These are phyloP conservation scores for Kodamaea sp. DNA, from an alignment of 1,139 yeast species.

Conservation along the genomic window DNA sequence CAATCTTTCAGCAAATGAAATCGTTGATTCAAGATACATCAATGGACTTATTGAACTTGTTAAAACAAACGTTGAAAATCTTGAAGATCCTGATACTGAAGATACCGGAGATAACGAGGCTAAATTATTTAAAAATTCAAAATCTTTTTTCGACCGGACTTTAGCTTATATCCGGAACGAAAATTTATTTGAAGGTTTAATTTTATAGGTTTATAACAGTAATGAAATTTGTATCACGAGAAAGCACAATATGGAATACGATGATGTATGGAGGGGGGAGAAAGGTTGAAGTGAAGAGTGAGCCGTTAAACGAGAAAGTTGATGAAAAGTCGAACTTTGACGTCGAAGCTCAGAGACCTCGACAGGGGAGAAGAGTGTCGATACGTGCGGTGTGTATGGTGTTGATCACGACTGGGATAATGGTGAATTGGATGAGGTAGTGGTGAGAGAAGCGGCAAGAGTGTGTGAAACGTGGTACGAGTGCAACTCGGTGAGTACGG, in stretches of 20 bases:
- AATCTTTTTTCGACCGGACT: slow-evolving; percentile 57
- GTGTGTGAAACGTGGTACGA: too few relatives aligned
- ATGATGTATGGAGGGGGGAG: slow-evolving; percentile 1
- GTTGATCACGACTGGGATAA: too few relatives aligned
- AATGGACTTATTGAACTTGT: slow-evolving; percentile 86
- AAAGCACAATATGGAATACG: slow-evolving; percentile 3
- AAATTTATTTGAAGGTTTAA: slow-evolving; percentile 52
- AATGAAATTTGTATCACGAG: slow-evolving; percentile 2
- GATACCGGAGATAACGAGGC: slow-evolving; percentile 19
- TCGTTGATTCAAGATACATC: slow-evolving; percentile 69
- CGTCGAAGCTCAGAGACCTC: too few relatives aligned
- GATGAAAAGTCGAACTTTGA: too few relatives aligned
- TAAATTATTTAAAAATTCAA: slow-evolving; percentile 29
- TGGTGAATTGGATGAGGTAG: too few relatives aligned
- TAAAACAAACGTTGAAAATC: slow-evolving; percentile 64
- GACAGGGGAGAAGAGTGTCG: too few relatives aligned
- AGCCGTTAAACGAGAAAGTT: neutral
- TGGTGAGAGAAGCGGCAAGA: too few relatives aligned
- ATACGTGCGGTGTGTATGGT: too few relatives aligned
- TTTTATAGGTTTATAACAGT: slow-evolving; percentile 12
- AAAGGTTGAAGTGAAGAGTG: neutral
- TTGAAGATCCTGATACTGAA: slow-evolving; percentile 33
- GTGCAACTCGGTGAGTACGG: too few relatives aligned
- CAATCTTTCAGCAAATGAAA: slow-evolving; percentile 75
- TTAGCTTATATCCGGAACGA: slow-evolving; percentile 64